Percentiles rank a stretch among this genome's conserved stretches.
Conservation (phyloP, 73 alveolate genomes). For the Loxodes magnus region DNA sequence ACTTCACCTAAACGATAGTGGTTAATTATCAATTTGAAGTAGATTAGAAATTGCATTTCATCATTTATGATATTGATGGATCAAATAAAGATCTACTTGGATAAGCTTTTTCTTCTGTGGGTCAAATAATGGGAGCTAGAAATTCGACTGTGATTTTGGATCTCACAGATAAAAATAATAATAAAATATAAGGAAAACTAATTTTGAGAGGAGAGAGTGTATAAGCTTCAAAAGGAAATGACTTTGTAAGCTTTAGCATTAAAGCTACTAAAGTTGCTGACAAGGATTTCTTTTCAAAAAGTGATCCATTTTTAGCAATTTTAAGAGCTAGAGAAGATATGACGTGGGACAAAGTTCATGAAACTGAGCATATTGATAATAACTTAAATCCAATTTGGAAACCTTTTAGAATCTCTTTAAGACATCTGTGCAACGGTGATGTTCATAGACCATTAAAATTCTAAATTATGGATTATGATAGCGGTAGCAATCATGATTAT, state of each 20-base stretch:
- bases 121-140: slow-evolving; percentile 21
- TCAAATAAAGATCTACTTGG: slow-evolving; percentile 9
- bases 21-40: slow-evolving; percentile 53
- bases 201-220: slow-evolving; percentile 19
- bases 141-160: slow-evolving; percentile 6
- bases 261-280: not conserved
- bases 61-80: slow-evolving; percentile 15
- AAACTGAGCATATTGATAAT: slow-evolving; percentile 16
- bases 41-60: slow-evolving; percentile 20
- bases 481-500: slow-evolving; percentile 27
- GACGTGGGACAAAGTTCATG: slow-evolving; percentile 4
- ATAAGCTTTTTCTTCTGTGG: slow-evolving; percentile 16
- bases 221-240: not conserved
- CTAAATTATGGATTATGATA: slow-evolving; percentile 35
- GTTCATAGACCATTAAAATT: slow-evolving; percentile 18
- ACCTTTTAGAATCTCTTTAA: not conserved
- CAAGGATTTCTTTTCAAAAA: not conserved
- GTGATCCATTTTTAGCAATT: slow-evolving; percentile 1
- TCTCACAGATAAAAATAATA: not conserved
- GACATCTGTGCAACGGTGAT: slow-evolving; percentile 33
- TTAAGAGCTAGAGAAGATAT: not conserved
- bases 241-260: not conserved
- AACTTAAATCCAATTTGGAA: slow-evolving; percentile 19
- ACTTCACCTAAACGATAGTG: slow-evolving; percentile 36
- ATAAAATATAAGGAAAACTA: slow-evolving; percentile 18